phyloP scores from a whole-genome alignment of 2,329 filamentous ascomycete genomes.

The Mycosphaerella sp. region DNA sequence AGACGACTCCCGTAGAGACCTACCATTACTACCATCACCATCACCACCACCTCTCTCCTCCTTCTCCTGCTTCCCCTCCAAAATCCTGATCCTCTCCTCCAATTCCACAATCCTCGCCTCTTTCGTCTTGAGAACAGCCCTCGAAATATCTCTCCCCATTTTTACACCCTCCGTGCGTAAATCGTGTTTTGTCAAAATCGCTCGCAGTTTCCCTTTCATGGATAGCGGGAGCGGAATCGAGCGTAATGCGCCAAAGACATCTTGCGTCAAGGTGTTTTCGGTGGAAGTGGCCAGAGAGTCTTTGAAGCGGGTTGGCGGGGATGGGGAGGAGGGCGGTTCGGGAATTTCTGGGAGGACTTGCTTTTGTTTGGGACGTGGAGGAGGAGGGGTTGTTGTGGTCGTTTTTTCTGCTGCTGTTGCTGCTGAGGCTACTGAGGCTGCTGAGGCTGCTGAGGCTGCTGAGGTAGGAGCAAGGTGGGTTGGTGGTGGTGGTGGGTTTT shows the following conservation, averaged over 20 bases:
- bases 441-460: no score
- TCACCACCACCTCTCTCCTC: constrained; percentile 3
- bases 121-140: constrained; percentile 56
- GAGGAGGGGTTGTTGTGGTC: no score
- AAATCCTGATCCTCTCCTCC: constrained; percentile 54
- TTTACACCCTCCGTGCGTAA: constrained; percentile 55
- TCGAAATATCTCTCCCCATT: constrained; percentile 58
- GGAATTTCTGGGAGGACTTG: neutral
- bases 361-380: no score
- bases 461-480: no score
- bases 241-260: constrained; percentile 22
- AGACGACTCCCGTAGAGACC: constrained; percentile 36
- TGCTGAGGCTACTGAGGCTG: no score
- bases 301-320: constrained; percentile 20
- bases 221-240: constrained; percentile 20
- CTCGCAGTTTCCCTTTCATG: constrained; percentile 35
- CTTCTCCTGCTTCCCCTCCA: constrained; percentile 43
- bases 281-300: constrained; percentile 26
- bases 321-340: constrained; percentile 16
- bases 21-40: neutral
- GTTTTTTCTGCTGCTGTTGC: no score
- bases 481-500: no score
- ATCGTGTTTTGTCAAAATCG: constrained; percentile 50
- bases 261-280: constrained; percentile 24
- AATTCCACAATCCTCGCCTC: constrained; percentile 61